Evolutionary conservation across 495 filamentous ascomycete genomes (phyloP).

Genomic region (Penicillium coffeae): DNA sequence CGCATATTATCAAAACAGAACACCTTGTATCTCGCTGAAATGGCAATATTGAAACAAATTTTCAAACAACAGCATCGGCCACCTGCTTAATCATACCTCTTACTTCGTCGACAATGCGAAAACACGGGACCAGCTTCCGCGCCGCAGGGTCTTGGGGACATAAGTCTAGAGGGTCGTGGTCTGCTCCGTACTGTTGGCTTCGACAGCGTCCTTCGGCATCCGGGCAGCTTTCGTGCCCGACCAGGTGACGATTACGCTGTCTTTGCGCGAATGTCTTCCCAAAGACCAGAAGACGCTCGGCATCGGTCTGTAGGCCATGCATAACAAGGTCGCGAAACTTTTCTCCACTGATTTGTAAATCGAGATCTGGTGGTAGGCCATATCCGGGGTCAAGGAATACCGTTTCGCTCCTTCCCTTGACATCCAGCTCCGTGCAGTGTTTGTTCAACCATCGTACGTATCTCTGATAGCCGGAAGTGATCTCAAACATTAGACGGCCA

Average conservation of each 20-base stretch:
- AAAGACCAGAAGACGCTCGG: slow-evolving; percentile 10
- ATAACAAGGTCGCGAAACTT: slow-evolving; percentile 16
- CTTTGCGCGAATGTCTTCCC: slow-evolving; percentile 19
- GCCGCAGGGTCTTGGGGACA: slow-evolving; percentile 21
- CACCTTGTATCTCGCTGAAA: not conserved
- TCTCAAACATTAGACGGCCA: slow-evolving; percentile 22
- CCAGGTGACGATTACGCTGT: slow-evolving; percentile 24
- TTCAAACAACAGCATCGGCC: slow-evolving; percentile 14
- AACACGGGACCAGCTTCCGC: slow-evolving; percentile 22
- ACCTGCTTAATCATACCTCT: slow-evolving; percentile 21
- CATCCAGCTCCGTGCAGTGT: slow-evolving; percentile 13
- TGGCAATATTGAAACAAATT: not conserved
- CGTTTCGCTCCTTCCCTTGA: slow-evolving; percentile 6
- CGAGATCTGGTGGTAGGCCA: slow-evolving; percentile 9
- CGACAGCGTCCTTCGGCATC: slow-evolving; percentile 19
- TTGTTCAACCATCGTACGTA: slow-evolving; percentile 21
- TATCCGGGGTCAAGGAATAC: slow-evolving; percentile 17
- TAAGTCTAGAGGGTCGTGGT: slow-evolving; percentile 23
- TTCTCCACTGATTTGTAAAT: slow-evolving; percentile 17
- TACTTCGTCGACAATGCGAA: slow-evolving; percentile 27
- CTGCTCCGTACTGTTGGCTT: slow-evolving; percentile 12
- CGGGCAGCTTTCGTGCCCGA: slow-evolving; percentile 21
- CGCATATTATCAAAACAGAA: not conserved
- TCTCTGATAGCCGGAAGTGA: slow-evolving; percentile 22
- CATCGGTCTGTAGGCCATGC: slow-evolving; percentile 18